Evolutionary conservation across 1,139 yeast species (phyloP).

Genomic region (Pichia sp.): DNA sequence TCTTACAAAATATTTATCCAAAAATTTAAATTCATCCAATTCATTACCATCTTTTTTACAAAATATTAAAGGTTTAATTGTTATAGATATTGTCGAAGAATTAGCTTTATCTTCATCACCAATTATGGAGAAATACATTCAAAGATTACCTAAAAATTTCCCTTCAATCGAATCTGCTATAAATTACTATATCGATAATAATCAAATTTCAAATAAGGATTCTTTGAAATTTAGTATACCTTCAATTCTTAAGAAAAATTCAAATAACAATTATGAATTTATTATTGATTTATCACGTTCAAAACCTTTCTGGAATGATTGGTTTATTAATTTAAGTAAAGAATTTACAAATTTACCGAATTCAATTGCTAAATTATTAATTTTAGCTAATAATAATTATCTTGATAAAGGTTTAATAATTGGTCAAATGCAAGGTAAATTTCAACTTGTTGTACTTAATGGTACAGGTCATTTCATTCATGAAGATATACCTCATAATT

Average conservation of each 20-base stretch:
- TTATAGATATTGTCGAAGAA: conserved; percentile 91
- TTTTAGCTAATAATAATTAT: conserved; percentile 87
- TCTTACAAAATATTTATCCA: conserved; percentile 42
- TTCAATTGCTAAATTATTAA: conserved; percentile 55
- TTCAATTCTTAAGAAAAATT: conserved; percentile 36
- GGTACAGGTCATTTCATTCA: conserved; percentile 76
- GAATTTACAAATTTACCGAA: conserved; percentile 42
- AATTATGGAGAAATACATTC: conserved; percentile 59
- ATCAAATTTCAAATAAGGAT: conserved; percentile 44
- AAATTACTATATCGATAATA: conserved; percentile 67
- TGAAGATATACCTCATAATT: conserved; percentile 73
- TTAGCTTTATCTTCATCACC: conserved; percentile 67
- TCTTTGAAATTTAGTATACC: conserved; percentile 81
- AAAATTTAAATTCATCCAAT: conserved; percentile 5
- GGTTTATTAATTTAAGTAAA: conserved; percentile 72
- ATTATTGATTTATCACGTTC: conserved; percentile 55
- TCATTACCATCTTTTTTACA: too few relatives aligned
- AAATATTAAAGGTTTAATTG: conserved; percentile 52
- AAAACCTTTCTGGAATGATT: conserved; percentile 63
- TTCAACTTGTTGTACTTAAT: conserved; percentile 71
- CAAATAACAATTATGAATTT: conserved; percentile 39
- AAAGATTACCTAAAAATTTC: conserved; percentile 56
- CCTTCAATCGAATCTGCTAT: conserved; percentile 50
- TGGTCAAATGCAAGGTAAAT: conserved; percentile 97
- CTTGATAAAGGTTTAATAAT: conserved; percentile 78